Evolutionary conservation across 495 filamentous ascomycete genomes (phyloP), one percentile per base, ranked within the genome.

Genomic region (Margaritispora aquatica): DNA sequence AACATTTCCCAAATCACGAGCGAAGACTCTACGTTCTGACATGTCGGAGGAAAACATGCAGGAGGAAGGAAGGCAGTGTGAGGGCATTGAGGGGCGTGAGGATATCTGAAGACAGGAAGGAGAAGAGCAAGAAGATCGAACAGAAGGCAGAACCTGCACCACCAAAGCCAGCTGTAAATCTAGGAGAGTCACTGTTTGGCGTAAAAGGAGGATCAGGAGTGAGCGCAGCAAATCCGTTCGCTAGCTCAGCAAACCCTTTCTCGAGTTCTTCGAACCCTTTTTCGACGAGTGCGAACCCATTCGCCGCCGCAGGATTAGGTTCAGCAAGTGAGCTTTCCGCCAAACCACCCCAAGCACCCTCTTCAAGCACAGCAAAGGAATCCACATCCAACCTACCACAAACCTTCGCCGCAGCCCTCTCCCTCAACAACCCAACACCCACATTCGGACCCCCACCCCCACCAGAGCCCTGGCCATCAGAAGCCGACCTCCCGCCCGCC

Each of bases 1-100:
- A 95, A 36, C 77, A 82, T 34, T 96, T 95, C 68, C 88, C 89
- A 20, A 84, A 83, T 23, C 87, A 97, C 68, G 91, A 97, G 68
- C 76, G 94, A 54, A 81, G 93, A 47, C 68, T 97, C 38, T 97
- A 96, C 66, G 74, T 97, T 11, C 92, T 92, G 66, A 78, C 79
- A 41, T 99, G 94, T 69, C 79, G 80, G 54, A 76, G 82, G 54
- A 93, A 90, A 69, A 75, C 84, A 21, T 99, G 94, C 69, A 83
- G 89, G 68, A 78, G 90, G 49, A 93, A 92, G 68, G 83, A 86
- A 27, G 94, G 94, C 1, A 89, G 85, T 55, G 79, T 96, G 23
- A 77, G 89, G 50, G 88, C 81, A 1, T 69, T 96, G 23, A 76
- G 93, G 55, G 85, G 82, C 3, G 74, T 86, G 3, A 78, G 81